Evolutionary conservation across 768 basidiomycete genomes (phyloP).

Genomic region (Boletus pseudopeckii): DNA sequence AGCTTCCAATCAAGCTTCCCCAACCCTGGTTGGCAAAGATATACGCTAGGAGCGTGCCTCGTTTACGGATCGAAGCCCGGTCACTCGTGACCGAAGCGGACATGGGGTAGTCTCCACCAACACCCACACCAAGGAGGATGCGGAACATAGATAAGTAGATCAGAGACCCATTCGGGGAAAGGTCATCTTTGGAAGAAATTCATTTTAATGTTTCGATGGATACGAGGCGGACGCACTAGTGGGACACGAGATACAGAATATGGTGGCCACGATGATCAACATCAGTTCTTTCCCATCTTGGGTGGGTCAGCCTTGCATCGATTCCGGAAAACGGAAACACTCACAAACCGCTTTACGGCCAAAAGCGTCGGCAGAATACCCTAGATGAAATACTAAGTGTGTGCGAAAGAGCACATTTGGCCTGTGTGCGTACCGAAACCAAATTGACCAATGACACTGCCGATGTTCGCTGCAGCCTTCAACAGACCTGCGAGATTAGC

Average conservation of each 20-base stretch:
- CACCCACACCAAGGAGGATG: slow-evolving; percentile 71
- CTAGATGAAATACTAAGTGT: slow-evolving; percentile 25
- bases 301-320: background rate
- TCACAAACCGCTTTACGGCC: slow-evolving; percentile 68
- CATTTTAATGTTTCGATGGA: background rate
- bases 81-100: slow-evolving; percentile 67
- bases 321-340: slow-evolving; percentile 4
- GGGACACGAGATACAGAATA: slow-evolving; percentile 62
- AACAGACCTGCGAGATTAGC: slow-evolving; percentile 55
- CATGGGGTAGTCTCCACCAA: slow-evolving; percentile 82
- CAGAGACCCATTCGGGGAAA: slow-evolving; percentile 49
- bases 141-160: slow-evolving; percentile 67
- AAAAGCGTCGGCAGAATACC: slow-evolving; percentile 61
- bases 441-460: slow-evolving; percentile 69
- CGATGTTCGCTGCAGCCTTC: slow-evolving; percentile 69
- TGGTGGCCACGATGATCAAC: slow-evolving; percentile 76
- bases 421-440: slow-evolving; percentile 43
- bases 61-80: slow-evolving; percentile 58
- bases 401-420: background rate
- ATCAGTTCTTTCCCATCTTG: slow-evolving; percentile 76
- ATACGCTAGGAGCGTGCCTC: slow-evolving; percentile 73
- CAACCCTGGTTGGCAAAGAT: slow-evolving; percentile 79
- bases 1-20: slow-evolving; percentile 63
- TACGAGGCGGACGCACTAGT: slow-evolving; percentile 38
- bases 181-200: slow-evolving; percentile 33